Conservation (phyloP, 345 rosid species). For the Eucalyptus marginata region DNA sequence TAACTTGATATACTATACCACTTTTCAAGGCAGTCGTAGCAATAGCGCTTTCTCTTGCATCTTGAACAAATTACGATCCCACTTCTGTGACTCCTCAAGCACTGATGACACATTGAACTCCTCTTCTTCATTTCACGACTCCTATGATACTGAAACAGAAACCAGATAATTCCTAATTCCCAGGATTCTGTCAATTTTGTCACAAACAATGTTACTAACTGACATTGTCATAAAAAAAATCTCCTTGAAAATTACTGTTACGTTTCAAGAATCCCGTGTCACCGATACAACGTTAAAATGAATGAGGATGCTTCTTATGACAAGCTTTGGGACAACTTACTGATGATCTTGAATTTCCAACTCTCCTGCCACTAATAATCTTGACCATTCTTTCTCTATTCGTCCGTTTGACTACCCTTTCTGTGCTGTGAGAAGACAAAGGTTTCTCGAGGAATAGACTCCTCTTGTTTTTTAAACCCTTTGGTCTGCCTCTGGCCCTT, state of each 20-base stretch:
- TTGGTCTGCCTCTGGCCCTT: background rate
- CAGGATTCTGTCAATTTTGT: background rate
- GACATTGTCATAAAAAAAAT: background rate
- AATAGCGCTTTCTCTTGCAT: conserved; percentile 38
- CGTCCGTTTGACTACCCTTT: background rate
- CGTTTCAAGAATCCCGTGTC: background rate
- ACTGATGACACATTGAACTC: conserved; percentile 37
- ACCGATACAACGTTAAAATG: background rate
- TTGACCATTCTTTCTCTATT: background rate
- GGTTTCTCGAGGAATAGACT: background rate
- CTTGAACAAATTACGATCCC: conserved; percentile 22
- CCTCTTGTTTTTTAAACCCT: background rate
- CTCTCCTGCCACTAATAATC: background rate
- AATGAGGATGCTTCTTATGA: background rate
- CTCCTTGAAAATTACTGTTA: background rate
- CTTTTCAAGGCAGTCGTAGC: conserved; percentile 38
- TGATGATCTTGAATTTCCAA: background rate
- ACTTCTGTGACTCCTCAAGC: conserved; percentile 17
- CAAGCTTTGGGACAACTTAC: background rate
- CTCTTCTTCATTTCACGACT: background rate
- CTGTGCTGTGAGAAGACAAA: background rate
- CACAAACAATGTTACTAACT: background rate
- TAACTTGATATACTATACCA: conserved; percentile 17
- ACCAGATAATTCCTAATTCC: background rate
- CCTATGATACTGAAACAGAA: conserved; percentile 8